Base-by-base conservation (phyloP, 345 rosid genomes). In the Gynandropsis gynandra region DNA sequence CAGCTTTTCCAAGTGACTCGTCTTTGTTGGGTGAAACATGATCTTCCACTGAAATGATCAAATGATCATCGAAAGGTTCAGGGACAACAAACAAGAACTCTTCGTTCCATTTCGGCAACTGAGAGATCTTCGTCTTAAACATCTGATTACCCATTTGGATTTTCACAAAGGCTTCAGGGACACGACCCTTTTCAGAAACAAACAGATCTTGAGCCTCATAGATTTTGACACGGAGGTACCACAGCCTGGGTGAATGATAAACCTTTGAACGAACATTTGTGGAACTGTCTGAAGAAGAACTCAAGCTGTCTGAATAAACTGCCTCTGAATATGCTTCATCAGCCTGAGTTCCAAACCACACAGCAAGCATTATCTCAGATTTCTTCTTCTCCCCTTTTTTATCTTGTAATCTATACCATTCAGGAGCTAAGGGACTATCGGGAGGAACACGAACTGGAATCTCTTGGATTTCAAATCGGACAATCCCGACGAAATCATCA, bases 301-400 rank as follows among this genome's bases (percentile, higher is more conserved):
- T 2, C 27, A 73, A 52, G 3, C 95, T 77, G 67, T 88, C 95
- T 1, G 95, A 88, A 62, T 83, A 90, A 74, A 79, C 64, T 1
- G 95, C 95, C 39, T 88, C 94, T 0, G 92, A 75, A 65, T 88
- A 93, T 37, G 94, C 82, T 67, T 85, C 99, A 37, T 93, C 97
- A 3, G 97, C 97, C 54, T 88, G 99, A 11, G 97, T 88, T 42
- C 99, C 99, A 68, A 72, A 69, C 99, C 99, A 93, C 13, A 93
- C 99, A 8, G 99, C 97, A 55, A 93, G 77, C 99, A 93, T 93
- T 65, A 93, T 57, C 66, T 93, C 99, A 20, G 80, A 82, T n/a
- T 42, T 73, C 45, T 48, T 76, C 59, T 77, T 78, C 46, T 80
- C 74, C 0, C 72, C 13, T 68, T 71, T 41, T 80, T 69, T 67